phyloP scores from a whole-genome alignment of 306 rosid species.

The Betula pendula region DNA sequence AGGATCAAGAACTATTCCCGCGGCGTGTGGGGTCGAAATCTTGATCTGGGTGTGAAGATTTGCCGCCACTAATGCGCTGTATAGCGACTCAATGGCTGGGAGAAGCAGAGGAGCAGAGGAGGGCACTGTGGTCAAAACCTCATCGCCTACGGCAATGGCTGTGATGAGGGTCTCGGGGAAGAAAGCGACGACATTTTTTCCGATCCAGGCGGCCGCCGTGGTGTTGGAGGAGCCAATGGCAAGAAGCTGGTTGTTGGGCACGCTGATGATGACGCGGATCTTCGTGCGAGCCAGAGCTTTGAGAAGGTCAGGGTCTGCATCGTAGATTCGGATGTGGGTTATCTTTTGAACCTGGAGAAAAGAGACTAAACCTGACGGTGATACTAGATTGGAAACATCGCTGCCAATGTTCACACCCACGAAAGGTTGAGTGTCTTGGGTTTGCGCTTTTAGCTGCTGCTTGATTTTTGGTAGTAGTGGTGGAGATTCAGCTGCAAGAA shows the following conservation, averaged over 20 bases:
- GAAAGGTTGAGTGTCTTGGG: slow-evolving; percentile 48
- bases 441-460: slow-evolving; percentile 23
- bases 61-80: slow-evolving; percentile 59
- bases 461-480: neutral
- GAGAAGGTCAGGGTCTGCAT: slow-evolving; percentile 72
- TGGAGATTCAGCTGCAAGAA: slow-evolving; percentile 37
- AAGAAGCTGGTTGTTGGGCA: slow-evolving; percentile 85
- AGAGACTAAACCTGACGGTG: slow-evolving; percentile 50
- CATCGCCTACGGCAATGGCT: slow-evolving; percentile 76
- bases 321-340: slow-evolving; percentile 71
- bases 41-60: slow-evolving; percentile 55
- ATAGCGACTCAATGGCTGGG: slow-evolving; percentile 67
- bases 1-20: slow-evolving; percentile 61
- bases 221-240: slow-evolving; percentile 81
- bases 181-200: slow-evolving; percentile 59
- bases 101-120: slow-evolving; percentile 67
- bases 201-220: slow-evolving; percentile 78
- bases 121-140: slow-evolving; percentile 71
- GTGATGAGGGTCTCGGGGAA: slow-evolving; percentile 67
- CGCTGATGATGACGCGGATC: slow-evolving; percentile 66
- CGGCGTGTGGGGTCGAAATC: slow-evolving; percentile 78
- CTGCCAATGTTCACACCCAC: slow-evolving; percentile 85
- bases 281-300: slow-evolving; percentile 52
- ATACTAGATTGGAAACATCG: slow-evolving; percentile 61
- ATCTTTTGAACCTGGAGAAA: slow-evolving; percentile 67